A percentile compares a stretch with the other conserved stretches of the same genome.
Evolutionary conservation across 371 early-diverging fungal genomes (phyloP).

Genomic region (Smittium mucronatum): DNA sequence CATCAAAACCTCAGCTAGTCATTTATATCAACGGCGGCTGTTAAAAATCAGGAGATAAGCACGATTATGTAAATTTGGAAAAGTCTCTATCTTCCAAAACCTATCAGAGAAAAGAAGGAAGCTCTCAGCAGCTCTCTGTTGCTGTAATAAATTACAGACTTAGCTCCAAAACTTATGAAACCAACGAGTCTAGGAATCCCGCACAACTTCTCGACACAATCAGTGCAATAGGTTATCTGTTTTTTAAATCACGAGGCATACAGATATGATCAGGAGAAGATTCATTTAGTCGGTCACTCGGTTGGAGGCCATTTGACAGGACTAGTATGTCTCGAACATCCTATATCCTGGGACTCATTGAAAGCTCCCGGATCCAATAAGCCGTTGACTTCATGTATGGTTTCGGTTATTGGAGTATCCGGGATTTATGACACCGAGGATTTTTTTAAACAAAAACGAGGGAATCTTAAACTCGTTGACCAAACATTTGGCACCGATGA

Average conservation of each 20-base stretch:
- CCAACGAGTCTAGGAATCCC: not conserved
- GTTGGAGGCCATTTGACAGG: conserved; percentile 13
- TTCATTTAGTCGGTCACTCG: conserved; percentile 12
- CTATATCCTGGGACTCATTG: conserved; percentile 1
- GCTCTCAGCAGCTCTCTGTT: not conserved
- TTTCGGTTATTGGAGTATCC: not conserved
- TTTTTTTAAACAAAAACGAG: conserved; percentile 3
- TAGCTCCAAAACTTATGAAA: not conserved
- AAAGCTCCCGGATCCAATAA: not conserved
- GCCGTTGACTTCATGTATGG: not conserved
- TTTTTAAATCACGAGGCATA: not conserved
- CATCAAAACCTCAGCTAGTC: not conserved
- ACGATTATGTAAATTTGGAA: conserved; percentile 6
- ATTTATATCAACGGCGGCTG: conserved; percentile 13
- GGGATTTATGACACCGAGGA: conserved; percentile 9
- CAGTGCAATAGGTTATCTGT: conserved; percentile 10
- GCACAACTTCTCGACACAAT: conserved; percentile 4
- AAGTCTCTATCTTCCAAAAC: not conserved
- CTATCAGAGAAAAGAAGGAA: not conserved
- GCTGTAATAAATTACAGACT: conserved; percentile 12
- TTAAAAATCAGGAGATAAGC: conserved; percentile 11
- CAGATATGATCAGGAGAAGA: conserved; percentile 5
- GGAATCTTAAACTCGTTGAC: conserved; percentile 5
- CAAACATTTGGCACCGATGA: conserved; percentile 11
- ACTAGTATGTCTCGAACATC: conserved; percentile 9